Evolutionary conservation across 495 filamentous ascomycete genomes (phyloP).

Genomic region (Neurospora hispaniola): DNA sequence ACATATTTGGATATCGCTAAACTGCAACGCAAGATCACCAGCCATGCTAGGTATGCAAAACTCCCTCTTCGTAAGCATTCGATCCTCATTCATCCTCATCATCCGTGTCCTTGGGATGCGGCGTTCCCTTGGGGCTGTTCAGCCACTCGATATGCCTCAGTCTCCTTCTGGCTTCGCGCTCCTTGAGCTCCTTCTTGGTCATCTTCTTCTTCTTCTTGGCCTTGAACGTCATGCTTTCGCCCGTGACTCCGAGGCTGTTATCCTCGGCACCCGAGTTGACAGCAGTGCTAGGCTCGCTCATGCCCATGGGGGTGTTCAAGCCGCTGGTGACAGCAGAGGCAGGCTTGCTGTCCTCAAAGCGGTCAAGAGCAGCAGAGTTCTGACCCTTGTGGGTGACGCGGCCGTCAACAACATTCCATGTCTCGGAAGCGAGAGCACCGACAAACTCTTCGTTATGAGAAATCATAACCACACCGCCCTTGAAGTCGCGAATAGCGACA

Average conservation of each 20-base stretch:
- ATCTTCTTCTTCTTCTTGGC: slow-evolving; percentile 95
- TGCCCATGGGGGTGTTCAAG: slow-evolving; percentile 20
- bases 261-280: slow-evolving; percentile 83
- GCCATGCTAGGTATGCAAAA: not conserved
- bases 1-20: not conserved
- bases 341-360: slow-evolving; percentile 72
- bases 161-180: slow-evolving; percentile 74
- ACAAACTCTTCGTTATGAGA: slow-evolving; percentile 99
- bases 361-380: slow-evolving; percentile 57
- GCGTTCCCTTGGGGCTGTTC: slow-evolving; percentile 67
- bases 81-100: slow-evolving; percentile 48
- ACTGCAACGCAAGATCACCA: not conserved
- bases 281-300: slow-evolving; percentile 42
- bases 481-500: slow-evolving; percentile 94
- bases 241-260: slow-evolving; percentile 20
- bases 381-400: slow-evolving; percentile 75
- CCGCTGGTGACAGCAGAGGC: slow-evolving; percentile 45
- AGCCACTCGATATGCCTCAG: slow-evolving; percentile 95
- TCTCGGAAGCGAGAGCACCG: slow-evolving; percentile 84
- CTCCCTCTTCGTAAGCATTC: too few relatives aligned
- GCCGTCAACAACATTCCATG: slow-evolving; percentile 87
- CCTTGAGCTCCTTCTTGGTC: slow-evolving; percentile 91
- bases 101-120: slow-evolving; percentile 66
- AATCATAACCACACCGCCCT: slow-evolving; percentile 97
- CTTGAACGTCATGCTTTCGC: slow-evolving; percentile 72